Evolutionary conservation across 2,329 filamentous ascomycete genomes (phyloP).

Genomic region (Aspergillus aculeatus): DNA sequence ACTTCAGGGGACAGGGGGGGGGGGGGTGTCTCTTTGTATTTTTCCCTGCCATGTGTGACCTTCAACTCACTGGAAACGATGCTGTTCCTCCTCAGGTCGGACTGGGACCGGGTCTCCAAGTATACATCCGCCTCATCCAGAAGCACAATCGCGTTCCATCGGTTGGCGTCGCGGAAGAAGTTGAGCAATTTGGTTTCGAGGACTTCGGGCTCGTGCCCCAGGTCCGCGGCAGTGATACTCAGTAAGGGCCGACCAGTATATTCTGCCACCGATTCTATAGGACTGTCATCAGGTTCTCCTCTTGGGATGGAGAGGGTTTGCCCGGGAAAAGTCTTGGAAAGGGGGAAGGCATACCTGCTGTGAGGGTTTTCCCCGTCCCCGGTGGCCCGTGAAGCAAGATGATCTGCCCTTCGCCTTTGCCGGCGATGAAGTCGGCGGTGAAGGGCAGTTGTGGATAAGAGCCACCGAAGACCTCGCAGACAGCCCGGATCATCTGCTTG

Average conservation of each 20-base stretch:
- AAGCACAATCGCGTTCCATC: conserved; percentile 12
- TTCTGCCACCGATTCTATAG: conserved; percentile 7
- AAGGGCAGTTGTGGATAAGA: background rate
- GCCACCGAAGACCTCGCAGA: conserved; percentile 2
- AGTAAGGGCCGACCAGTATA: conserved; percentile 3
- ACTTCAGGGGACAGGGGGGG: too few relatives aligned
- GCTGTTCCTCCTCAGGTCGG: background rate
- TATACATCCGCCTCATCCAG: conserved; percentile 17
- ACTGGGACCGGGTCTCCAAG: conserved; percentile 2
- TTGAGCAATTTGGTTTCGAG: conserved; percentile 9
- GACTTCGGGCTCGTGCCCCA: background rate
- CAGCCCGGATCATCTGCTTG: conserved; percentile 1
- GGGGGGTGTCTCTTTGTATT: too few relatives aligned
- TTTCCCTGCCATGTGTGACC: too few relatives aligned
- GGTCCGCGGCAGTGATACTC: conserved; percentile 3
- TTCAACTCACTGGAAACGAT: conserved; percentile 2
- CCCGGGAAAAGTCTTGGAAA: background rate
- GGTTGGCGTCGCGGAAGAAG: conserved; percentile 4
- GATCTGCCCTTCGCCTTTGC: conserved; percentile 5
- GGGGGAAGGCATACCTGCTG: conserved; percentile 1
- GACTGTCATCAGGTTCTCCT: background rate
- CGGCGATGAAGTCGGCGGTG: background rate
- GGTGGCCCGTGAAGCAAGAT: conserved; percentile 6
- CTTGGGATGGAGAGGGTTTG: too few relatives aligned
- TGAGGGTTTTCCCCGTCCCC: conserved; percentile 8